phyloP scores from a whole-genome alignment of 2,329 filamentous ascomycete genomes.

The Alternaria sp. region DNA sequence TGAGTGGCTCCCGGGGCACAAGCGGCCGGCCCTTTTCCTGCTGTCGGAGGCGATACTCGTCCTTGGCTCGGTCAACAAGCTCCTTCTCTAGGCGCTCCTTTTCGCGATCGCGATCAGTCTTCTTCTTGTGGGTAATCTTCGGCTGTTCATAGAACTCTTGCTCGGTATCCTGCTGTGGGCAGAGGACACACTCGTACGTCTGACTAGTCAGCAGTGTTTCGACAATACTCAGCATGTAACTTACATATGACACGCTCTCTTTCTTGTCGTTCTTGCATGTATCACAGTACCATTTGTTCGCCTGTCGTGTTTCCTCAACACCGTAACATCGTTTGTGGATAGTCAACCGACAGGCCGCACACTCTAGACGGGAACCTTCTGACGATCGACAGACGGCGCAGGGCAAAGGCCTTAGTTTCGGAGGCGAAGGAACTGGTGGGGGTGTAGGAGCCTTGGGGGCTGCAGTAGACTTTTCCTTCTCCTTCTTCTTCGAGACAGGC shows the following conservation, averaged over 20 bases:
- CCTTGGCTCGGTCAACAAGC: conserved; percentile 77
- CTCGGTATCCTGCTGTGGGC: conserved; percentile 81
- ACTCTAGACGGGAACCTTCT: conserved; percentile 70
- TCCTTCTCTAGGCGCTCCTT: conserved; percentile 88
- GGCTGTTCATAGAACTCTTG: conserved; percentile 85
- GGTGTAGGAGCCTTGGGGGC: conserved; percentile 59
- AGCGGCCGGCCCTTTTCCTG: conserved; percentile 82
- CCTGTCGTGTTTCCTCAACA: conserved; percentile 72
- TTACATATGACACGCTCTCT: conserved; percentile 87
- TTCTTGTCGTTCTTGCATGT: conserved; percentile 95
- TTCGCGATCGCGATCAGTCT: conserved; percentile 89
- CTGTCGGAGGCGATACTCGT: conserved; percentile 85
- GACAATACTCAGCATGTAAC: conserved; percentile 40
- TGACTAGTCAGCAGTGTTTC: conserved; percentile 26
- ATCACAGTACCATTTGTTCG: conserved; percentile 88
- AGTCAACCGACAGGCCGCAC: conserved; percentile 86
- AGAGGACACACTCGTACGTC: conserved; percentile 93
- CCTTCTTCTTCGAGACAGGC: conserved; percentile 51
- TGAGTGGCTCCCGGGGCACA: conserved; percentile 87
- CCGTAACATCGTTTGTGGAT: conserved; percentile 95
- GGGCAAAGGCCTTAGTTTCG: conserved; percentile 78
- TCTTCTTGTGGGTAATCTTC: conserved; percentile 83
- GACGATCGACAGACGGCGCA: conserved; percentile 84
- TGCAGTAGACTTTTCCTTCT: conserved; percentile 55
- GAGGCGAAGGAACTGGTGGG: conserved; percentile 75